Evolutionary conservation across 805 yeast genomes (phyloP), one percentile per base, ranked within the genome.

Genomic region (Dipodascus geniculatus): DNA sequence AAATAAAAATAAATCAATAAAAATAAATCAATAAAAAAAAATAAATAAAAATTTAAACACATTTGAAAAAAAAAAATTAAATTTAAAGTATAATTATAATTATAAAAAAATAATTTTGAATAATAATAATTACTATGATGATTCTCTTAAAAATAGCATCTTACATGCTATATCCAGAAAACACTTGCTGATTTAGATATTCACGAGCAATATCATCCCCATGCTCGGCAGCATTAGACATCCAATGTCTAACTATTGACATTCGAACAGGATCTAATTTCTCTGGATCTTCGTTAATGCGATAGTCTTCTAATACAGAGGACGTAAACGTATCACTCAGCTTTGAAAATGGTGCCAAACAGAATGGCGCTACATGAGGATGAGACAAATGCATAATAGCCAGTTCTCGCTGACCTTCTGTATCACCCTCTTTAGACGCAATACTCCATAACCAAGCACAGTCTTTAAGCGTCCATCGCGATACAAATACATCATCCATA

Each of bases 221-320:
- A 16, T 56, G 54, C 20, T 50, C 49, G 14, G 65, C 62, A 1
- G 66, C 65, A 22, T 48, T 50, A 8, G 54, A 11, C 66, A 63
- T 63, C 63, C 64, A 62, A 48, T 63, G 65, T 50, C 57, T 58
- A 50, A 61, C 55, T n/a, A 63, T 53, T 2, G 65, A 64, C 66
- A 63, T 63, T 23, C 65, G 58, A 20, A 62, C 53, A 2, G 66
- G 66, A 50, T 63, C 65, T 35, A 55, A 54, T 52, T 63, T 63
- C 50, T 63, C 65, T 42, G 55, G 38, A 50, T 62, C 64, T 22
- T 57, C 60, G 42, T 49, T 48, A 16, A 33, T 49, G 14, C 51
- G 53, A 11, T 57, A 50, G 28, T 60, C 60, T 31, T 57, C 60
- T 35, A 56, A 35, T 8, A 59, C 31, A 3, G 53, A 22, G 16